Percentiles rank a stretch among this genome's conserved stretches.
Conservation (phyloP, 805 yeast species). For the Cyberlindnera veronae region DNA sequence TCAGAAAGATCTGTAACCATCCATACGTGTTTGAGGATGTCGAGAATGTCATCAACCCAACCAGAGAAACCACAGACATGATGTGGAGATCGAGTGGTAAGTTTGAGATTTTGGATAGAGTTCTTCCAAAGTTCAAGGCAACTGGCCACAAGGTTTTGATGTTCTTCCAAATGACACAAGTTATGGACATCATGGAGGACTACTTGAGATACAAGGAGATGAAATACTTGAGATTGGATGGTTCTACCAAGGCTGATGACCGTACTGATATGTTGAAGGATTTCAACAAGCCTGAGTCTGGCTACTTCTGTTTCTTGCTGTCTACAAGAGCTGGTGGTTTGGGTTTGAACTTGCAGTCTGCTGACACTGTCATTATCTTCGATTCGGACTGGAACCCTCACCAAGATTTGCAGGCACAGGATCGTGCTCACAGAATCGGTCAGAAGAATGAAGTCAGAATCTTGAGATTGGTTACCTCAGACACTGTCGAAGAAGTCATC, state of each 20-base stretch:
- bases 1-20: slow-evolving; percentile 82
- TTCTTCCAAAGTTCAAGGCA: slow-evolving; percentile 70
- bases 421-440: slow-evolving; percentile 87
- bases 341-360: slow-evolving; percentile 82
- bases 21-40: slow-evolving; percentile 85
- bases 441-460: slow-evolving; percentile 86
- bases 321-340: slow-evolving; percentile 90
- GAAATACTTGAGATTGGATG: slow-evolving; percentile 76
- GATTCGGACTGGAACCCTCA: slow-evolving; percentile 93
- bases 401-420: slow-evolving; percentile 89
- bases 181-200: slow-evolving; percentile 89
- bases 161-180: slow-evolving; percentile 87
- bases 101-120: slow-evolving; percentile 71
- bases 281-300: slow-evolving; percentile 74
- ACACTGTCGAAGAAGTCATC: slow-evolving; percentile 80
- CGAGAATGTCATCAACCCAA: slow-evolving; percentile 64
- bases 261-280: slow-evolving; percentile 69
- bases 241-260: slow-evolving; percentile 81
- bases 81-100: slow-evolving; percentile 80
- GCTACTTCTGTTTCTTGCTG: slow-evolving; percentile 71
- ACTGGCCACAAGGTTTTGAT: slow-evolving; percentile 76
- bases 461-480: slow-evolving; percentile 72
- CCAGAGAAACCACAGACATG: slow-evolving; percentile 56
- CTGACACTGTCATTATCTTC: slow-evolving; percentile 81
- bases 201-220: slow-evolving; percentile 61